These are phyloP conservation scores for Parastagonospora nodorum DNA, from an alignment of 2,329 filamentous ascomycete species.

Conservation along the genomic window DNA sequence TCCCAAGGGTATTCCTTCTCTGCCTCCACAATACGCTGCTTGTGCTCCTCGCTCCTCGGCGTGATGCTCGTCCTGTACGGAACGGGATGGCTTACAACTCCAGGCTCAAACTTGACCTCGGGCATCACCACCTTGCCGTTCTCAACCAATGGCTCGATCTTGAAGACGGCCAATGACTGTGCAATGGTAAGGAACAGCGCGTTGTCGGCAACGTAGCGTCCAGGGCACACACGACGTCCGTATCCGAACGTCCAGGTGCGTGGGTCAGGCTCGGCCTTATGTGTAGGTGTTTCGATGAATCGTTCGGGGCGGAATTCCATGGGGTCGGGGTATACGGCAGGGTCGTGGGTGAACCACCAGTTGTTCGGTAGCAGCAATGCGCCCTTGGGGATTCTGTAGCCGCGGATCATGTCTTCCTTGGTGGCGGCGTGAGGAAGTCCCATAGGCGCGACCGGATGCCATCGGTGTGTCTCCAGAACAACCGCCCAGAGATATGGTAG, in stretches of 20 bases:
- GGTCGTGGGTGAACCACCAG: conserved; percentile 53
- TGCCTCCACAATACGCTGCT: conserved; percentile 37
- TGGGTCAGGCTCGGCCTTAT: conserved; percentile 48
- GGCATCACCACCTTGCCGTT: conserved; percentile 48
- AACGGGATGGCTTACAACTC: conserved; percentile 47
- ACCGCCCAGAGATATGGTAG: conserved; percentile 47
- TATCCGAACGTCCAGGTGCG: conserved; percentile 46
- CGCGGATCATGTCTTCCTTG: conserved; percentile 46
- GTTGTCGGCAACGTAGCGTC: conserved; percentile 49
- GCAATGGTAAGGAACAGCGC: conserved; percentile 51
- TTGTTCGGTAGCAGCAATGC: conserved; percentile 45
- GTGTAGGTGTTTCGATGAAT: conserved; percentile 40
- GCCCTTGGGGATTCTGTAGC: conserved; percentile 51
- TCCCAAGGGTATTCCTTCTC: conserved; percentile 48
- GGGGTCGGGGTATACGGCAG: conserved; percentile 44
- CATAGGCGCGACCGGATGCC: conserved; percentile 41
- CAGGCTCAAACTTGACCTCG: conserved; percentile 42
- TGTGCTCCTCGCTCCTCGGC: conserved; percentile 42
- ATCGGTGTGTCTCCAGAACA: conserved; percentile 53
- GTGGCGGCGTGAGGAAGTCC: conserved; percentile 38
- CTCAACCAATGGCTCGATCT: conserved; percentile 46
- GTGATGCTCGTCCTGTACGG: conserved; percentile 43
- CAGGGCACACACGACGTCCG: conserved; percentile 52
- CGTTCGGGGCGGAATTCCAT: conserved; percentile 53
- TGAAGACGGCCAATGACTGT: conserved; percentile 55